phyloP scores from a whole-genome alignment of 306 rosid genomes.

The Dryas alaskensis region DNA sequence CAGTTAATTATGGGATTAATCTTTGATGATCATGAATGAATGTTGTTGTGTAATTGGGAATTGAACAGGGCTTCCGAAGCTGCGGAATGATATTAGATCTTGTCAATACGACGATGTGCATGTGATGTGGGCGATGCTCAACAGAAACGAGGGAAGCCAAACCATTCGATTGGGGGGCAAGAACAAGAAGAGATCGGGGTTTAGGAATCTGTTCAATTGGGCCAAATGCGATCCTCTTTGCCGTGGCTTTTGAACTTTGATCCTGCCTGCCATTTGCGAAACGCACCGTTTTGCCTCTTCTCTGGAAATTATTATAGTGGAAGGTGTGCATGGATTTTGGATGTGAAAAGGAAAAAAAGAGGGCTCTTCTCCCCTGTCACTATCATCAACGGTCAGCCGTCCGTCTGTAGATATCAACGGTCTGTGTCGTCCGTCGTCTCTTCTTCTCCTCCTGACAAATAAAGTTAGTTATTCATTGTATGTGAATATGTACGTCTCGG shows the following conservation, averaged over 20 bases:
- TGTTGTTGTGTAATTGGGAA: background rate
- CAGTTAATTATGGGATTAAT: too few species aligned
- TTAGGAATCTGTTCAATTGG: slow-evolving; percentile 54
- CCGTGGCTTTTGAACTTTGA: slow-evolving; percentile 23
- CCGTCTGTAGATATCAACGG: background rate
- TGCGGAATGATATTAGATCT: slow-evolving; percentile 57
- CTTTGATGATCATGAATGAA: too few species aligned
- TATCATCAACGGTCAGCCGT: background rate
- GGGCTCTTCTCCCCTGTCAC: too few species aligned
- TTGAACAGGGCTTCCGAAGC: slow-evolving; percentile 52
- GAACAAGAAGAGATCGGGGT: slow-evolving; percentile 28
- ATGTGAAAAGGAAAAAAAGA: too few species aligned
- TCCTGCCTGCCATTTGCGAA: too few species aligned
- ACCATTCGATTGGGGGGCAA: slow-evolving; percentile 12
- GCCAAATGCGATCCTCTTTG: slow-evolving; percentile 50
- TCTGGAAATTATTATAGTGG: too few species aligned
- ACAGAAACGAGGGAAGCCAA: slow-evolving; percentile 48
- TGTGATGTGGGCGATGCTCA: slow-evolving; percentile 89
- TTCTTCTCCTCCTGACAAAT: slow-evolving; percentile 21
- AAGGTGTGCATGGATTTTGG: too few species aligned
- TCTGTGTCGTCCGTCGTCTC: background rate
- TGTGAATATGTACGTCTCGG: background rate
- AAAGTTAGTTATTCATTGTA: background rate
- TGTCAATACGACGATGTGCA: slow-evolving; percentile 78
- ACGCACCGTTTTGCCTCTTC: too few species aligned